Conservation (phyloP, 1,139 yeast species). For the Taphrina deformans region DNA sequence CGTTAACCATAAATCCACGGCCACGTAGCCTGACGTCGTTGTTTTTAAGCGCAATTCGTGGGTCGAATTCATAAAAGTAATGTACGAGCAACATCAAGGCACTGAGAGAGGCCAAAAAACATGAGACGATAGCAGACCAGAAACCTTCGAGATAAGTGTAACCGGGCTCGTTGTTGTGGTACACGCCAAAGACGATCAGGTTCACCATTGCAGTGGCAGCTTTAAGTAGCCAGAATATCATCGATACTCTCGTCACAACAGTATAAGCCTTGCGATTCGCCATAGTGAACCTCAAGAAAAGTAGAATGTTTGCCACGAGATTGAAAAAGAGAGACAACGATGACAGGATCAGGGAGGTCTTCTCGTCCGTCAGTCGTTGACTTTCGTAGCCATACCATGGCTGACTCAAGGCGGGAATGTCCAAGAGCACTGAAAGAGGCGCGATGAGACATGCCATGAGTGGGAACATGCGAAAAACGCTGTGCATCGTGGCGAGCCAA, state of each 20-base stretch:
- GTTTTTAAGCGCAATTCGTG: slow-evolving; percentile 7
- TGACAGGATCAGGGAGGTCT: slow-evolving; percentile 14
- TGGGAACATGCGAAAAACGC: not conserved
- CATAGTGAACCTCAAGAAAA: slow-evolving; percentile 23
- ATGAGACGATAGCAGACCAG: slow-evolving; percentile 28
- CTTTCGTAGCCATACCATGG: slow-evolving; percentile 31
- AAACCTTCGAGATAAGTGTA: slow-evolving; percentile 22
- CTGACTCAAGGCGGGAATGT: slow-evolving; percentile 28
- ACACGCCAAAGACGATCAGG: slow-evolving; percentile 19
- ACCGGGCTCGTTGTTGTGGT: not conserved
- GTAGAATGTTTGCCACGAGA: slow-evolving; percentile 13
- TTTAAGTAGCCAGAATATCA: slow-evolving; percentile 24
- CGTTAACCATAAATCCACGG: slow-evolving; percentile 29
- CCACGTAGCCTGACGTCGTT: slow-evolving; percentile 22
- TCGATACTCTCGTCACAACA: slow-evolving; percentile 1
- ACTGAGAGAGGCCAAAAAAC: slow-evolving; percentile 17
- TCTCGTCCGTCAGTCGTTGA: slow-evolving; percentile 18
- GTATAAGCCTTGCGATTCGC: slow-evolving; percentile 2
- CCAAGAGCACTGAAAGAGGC: slow-evolving; percentile 22
- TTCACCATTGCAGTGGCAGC: slow-evolving; percentile 18
- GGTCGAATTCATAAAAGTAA: slow-evolving; percentile 11
- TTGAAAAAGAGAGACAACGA: slow-evolving; percentile 15
- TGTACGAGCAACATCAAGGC: slow-evolving; percentile 3
- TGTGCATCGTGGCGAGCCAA: not conserved
- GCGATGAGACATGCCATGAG: slow-evolving; percentile 24